Percentiles rank a stretch among this genome's conserved stretches.
Conservation (phyloP, 192 early-diverging fungal species). For the Coemansia umbellata region DNA sequence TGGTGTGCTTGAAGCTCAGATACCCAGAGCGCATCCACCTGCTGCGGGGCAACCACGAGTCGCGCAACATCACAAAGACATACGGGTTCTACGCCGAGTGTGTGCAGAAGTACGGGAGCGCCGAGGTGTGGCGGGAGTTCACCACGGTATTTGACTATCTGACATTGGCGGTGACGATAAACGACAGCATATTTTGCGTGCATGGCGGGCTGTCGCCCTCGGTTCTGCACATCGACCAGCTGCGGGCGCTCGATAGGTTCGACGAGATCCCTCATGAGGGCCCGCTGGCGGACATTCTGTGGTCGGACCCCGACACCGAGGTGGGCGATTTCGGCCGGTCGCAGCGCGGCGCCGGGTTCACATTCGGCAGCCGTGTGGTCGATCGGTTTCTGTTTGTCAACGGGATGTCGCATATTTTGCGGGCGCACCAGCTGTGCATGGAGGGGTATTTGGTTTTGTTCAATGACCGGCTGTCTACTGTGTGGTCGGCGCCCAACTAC, state of each 20-base stretch:
- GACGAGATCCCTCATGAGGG: constrained; percentile 48
- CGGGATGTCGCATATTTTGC: constrained; percentile 79
- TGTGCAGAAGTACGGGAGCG: constrained; percentile 79
- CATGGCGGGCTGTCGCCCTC: constrained; percentile 74
- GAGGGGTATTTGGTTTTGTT: constrained; percentile 76
- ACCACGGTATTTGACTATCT: constrained; percentile 94
- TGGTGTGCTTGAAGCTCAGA: constrained; percentile 83
- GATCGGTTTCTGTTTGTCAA: constrained; percentile 97
- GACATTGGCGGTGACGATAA: constrained; percentile 81
- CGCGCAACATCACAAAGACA: constrained; percentile 85
- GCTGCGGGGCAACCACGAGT: constrained; percentile 94
- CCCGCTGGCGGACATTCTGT: constrained; percentile 39
- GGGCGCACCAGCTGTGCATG: constrained; percentile 97
- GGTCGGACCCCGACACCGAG: constrained; percentile 43
- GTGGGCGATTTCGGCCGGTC: constrained; percentile 26
- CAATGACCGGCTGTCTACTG: constrained; percentile 90
- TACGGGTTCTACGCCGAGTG: constrained; percentile 96
- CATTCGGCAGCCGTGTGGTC: constrained; percentile 93
- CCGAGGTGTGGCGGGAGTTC: constrained; percentile 87
- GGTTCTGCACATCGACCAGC: constrained; percentile 29
- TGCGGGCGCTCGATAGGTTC: constrained; percentile 31
- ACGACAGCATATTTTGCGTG: constrained; percentile 89
- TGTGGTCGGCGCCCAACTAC: constrained; percentile 97
- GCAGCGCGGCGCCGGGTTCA: constrained; percentile 86
- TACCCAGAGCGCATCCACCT: constrained; percentile 87